Evolutionary conservation across 2,329 filamentous ascomycete genomes (phyloP).

Genomic region (Colletotrichum destructivum): DNA sequence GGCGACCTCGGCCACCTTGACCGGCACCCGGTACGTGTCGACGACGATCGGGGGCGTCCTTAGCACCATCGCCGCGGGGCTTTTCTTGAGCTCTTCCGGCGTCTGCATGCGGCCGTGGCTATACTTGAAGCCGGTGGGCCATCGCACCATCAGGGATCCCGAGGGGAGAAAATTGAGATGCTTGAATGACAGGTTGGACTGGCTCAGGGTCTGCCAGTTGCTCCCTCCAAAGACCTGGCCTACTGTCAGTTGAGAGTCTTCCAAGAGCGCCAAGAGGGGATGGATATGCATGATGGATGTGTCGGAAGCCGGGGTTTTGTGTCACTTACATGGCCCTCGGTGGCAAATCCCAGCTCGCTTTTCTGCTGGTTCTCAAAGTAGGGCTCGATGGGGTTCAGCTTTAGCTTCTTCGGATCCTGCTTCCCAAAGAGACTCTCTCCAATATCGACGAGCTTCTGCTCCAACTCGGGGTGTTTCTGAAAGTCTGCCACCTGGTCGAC

Average conservation of each 20-base stretch:
- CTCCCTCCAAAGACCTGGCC: slow-evolving; percentile 27
- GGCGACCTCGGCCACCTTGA: background rate
- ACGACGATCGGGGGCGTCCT: background rate
- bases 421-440: background rate
- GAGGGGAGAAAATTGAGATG: slow-evolving; percentile 21
- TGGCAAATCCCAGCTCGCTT: background rate
- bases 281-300: background rate
- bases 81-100: background rate
- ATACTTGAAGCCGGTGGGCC: slow-evolving; percentile 12
- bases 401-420: background rate
- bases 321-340: background rate
- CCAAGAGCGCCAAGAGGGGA: background rate
- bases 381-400: background rate
- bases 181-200: background rate
- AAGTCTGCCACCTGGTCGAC: background rate
- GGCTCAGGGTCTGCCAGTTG: slow-evolving; percentile 12
- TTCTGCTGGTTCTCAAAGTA: slow-evolving; percentile 8
- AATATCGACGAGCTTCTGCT: background rate
- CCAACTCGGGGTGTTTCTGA: background rate
- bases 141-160: slow-evolving; percentile 1
- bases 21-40: background rate
- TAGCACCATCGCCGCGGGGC: background rate
- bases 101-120: background rate
- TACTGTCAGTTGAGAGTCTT: background rate
- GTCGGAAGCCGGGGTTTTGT: too few relatives aligned